These are phyloP conservation scores for Meira miltonrushii DNA, from an alignment of 1,284 basidiomycete species.

Conservation along the genomic window DNA sequence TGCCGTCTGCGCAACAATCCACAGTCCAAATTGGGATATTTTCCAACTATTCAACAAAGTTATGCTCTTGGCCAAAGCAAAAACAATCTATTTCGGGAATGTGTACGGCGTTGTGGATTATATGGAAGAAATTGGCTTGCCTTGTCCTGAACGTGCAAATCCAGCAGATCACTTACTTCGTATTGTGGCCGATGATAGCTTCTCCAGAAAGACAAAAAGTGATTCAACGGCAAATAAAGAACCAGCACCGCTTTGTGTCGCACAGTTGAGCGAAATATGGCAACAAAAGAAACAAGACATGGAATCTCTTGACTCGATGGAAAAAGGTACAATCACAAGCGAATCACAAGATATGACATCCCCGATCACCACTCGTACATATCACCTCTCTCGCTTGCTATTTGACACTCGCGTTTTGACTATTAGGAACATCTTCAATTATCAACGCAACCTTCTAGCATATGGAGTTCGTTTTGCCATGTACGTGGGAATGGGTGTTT, in stretches of 20 bases:
- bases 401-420: constrained; percentile 12
- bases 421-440: constrained; percentile 31
- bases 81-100: constrained; percentile 35
- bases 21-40: constrained; percentile 52
- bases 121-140: constrained; percentile 30
- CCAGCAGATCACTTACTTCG: constrained; percentile 48
- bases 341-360: not conserved
- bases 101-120: constrained; percentile 24
- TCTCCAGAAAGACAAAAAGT: not conserved
- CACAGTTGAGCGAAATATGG: not conserved
- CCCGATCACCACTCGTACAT: not conserved
- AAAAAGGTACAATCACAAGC: not conserved
- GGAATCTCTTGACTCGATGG: not conserved
- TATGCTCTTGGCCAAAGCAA: constrained; percentile 45
- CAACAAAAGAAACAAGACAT: not conserved
- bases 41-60: constrained; percentile 46
- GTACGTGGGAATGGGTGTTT: constrained; percentile 55
- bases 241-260: not conserved
- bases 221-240: not conserved
- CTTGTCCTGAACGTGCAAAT: constrained; percentile 34
- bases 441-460: constrained; percentile 58
- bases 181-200: constrained; percentile 44
- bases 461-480: constrained; percentile 63
- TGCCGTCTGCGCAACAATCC: constrained; percentile 52
- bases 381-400: not conserved